Conservation (phyloP, 2,329 filamentous ascomycete species). For the Cladophialophora psammophila region DNA sequence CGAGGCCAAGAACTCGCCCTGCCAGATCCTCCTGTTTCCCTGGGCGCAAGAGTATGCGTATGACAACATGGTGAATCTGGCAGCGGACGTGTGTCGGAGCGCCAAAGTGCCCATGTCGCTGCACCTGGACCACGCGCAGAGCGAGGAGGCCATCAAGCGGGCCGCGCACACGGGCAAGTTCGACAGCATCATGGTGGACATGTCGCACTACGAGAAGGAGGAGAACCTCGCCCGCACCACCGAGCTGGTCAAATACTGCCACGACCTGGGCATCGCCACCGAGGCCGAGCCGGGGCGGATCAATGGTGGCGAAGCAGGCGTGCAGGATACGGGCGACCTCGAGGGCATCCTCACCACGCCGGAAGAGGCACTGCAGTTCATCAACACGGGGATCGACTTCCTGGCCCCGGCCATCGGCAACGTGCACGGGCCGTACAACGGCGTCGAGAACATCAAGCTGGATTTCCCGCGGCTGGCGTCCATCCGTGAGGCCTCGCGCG, state of each 20-base stretch:
- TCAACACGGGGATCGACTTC: slow-evolving; percentile 75
- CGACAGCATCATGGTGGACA: slow-evolving; percentile 79
- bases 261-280: slow-evolving; percentile 70
- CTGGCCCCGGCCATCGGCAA: slow-evolving; percentile 79
- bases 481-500: slow-evolving; percentile 59
- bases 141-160: slow-evolving; percentile 66
- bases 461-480: slow-evolving; percentile 53
- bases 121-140: slow-evolving; percentile 73
- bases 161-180: slow-evolving; percentile 66
- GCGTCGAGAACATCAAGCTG: slow-evolving; percentile 35
- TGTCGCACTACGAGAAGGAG: slow-evolving; percentile 74
- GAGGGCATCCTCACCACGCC: slow-evolving; percentile 71
- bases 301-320: slow-evolving; percentile 76
- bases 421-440: slow-evolving; percentile 75
- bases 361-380: slow-evolving; percentile 74
- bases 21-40: slow-evolving; percentile 76
- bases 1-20: slow-evolving; percentile 70
- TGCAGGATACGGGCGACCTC: slow-evolving; percentile 70
- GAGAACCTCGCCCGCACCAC: slow-evolving; percentile 72
- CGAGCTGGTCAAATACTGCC: slow-evolving; percentile 69
- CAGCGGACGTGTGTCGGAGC: slow-evolving; percentile 62
- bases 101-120: slow-evolving; percentile 67
- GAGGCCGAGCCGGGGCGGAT: slow-evolving; percentile 77
- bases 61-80: slow-evolving; percentile 62
- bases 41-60: slow-evolving; percentile 74